Percentiles rank a stretch among this genome's conserved stretches.
These are phyloP conservation scores for Auriculariales sp. DNA, from an alignment of 768 basidiomycete genomes.

Conservation along the genomic window DNA sequence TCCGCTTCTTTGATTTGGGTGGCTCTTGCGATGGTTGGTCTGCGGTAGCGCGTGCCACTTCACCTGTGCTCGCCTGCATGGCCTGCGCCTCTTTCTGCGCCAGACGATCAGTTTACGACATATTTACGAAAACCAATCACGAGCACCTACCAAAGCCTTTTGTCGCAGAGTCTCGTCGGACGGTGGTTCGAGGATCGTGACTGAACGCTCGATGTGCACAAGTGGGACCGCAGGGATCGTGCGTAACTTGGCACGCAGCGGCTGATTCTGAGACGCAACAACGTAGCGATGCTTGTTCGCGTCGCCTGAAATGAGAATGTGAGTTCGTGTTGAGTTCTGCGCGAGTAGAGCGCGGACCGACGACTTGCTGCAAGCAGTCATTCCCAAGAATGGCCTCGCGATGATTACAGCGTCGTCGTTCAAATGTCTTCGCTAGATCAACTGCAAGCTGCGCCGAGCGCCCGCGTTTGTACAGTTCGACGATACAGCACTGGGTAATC, in stretches of 20 bases:
- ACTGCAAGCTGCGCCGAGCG: slow-evolving; percentile 56
- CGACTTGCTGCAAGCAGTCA: slow-evolving; percentile 67
- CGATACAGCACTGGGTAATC: slow-evolving; percentile 98
- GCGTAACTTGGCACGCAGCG: slow-evolving; percentile 56
- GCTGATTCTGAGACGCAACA: slow-evolving; percentile 67
- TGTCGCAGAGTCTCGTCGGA: slow-evolving; percentile 57
- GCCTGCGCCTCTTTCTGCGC: slow-evolving; percentile 49
- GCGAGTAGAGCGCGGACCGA: slow-evolving; percentile 39
- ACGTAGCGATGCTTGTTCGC: slow-evolving; percentile 89
- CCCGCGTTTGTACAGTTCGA: slow-evolving; percentile 81
- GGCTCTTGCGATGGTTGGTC: slow-evolving; percentile 14
- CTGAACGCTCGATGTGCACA: slow-evolving; percentile 81
- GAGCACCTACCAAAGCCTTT: slow-evolving; percentile 41
- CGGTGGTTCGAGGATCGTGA: slow-evolving; percentile 86
- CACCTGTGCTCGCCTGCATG: slow-evolving; percentile 35
- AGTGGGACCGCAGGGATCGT: slow-evolving; percentile 74
- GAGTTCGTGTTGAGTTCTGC: slow-evolving; percentile 2
- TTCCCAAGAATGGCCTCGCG: slow-evolving; percentile 70
- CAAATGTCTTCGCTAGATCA: slow-evolving; percentile 86
- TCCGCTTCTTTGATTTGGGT: slow-evolving; percentile 38
- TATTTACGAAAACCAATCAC: not conserved
- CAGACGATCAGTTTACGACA: not conserved
- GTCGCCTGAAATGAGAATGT: slow-evolving; percentile 34
- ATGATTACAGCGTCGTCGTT: slow-evolving; percentile 91
- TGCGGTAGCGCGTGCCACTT: slow-evolving; percentile 28